phyloP scores from a whole-genome alignment of 257 asterid genomes.

The Capsicum rhomboideum region DNA sequence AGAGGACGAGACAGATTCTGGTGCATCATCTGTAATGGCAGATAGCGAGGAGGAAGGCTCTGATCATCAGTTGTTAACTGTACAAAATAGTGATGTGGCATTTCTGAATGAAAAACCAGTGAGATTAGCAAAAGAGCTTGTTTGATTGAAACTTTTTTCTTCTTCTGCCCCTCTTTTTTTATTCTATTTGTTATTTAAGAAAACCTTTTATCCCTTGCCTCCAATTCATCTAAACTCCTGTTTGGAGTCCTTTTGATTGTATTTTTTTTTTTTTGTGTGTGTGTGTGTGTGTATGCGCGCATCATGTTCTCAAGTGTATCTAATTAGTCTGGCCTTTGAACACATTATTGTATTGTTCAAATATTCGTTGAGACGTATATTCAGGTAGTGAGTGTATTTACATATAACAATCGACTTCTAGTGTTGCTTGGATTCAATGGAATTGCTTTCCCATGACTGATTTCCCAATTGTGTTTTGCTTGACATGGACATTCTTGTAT shows the following conservation, averaged over 20 bases:
- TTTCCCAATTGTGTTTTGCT: not conserved
- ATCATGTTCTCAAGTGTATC: not conserved
- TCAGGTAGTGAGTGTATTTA: not conserved
- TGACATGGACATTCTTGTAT: not conserved
- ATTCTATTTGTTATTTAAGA: not conserved
- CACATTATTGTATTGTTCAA: not conserved
- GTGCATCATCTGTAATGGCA: constrained; percentile 30
- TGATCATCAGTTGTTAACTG: constrained; percentile 60
- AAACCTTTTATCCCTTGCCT: not conserved
- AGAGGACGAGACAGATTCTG: constrained; percentile 49
- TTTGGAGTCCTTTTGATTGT: not conserved
- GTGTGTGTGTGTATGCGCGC: not conserved
- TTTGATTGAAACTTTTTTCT: constrained; percentile 18
- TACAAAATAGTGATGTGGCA: constrained; percentile 55
- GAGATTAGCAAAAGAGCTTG: constrained; percentile 60
- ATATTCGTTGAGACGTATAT: not conserved
- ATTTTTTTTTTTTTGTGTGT: not conserved
- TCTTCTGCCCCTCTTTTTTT: not conserved
- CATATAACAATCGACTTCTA: not conserved
- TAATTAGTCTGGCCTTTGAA: not conserved
- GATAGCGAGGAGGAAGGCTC: constrained; percentile 53
- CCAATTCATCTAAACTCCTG: not conserved
- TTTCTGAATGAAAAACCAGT: constrained; percentile 75
- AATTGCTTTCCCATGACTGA: not conserved
- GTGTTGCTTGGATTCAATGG: not conserved